phyloP scores from a whole-genome alignment of 805 yeast genomes.

The Hermanozyma aechmeae region DNA sequence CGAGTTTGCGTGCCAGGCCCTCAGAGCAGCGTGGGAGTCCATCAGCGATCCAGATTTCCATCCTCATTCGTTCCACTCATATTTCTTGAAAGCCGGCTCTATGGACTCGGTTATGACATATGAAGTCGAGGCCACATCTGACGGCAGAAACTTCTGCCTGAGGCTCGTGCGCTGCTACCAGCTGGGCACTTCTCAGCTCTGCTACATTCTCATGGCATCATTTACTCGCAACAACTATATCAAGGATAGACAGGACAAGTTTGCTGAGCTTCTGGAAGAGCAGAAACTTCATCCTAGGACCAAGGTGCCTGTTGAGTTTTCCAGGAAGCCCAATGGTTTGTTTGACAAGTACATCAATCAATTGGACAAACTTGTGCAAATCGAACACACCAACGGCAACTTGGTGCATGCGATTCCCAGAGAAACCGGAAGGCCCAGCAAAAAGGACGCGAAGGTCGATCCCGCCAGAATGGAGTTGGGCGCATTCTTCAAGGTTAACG shows the following conservation, averaged over 20 bases:
- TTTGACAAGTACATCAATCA: slow-evolving; percentile 10
- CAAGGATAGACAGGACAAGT: slow-evolving; percentile 3
- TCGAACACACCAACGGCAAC: slow-evolving; percentile 21
- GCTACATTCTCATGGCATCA: slow-evolving; percentile 14
- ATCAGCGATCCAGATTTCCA: slow-evolving; percentile 13
- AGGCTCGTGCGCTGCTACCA: slow-evolving; percentile 16
- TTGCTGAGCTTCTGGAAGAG: slow-evolving; percentile 6
- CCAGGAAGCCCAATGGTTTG: slow-evolving; percentile 12
- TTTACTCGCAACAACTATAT: slow-evolving; percentile 15
- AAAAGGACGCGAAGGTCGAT: slow-evolving; percentile 9
- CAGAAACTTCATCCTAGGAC: slow-evolving; percentile 7
- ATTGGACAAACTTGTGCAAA: slow-evolving; percentile 5
- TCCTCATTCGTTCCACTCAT: slow-evolving; percentile 19
- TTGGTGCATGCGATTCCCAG: slow-evolving; percentile 18
- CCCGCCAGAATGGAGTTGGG: slow-evolving; percentile 17
- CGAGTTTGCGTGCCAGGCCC: slow-evolving; percentile 16
- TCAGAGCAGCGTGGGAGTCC: slow-evolving; percentile 20
- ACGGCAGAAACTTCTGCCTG: slow-evolving; percentile 17
- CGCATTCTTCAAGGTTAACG: slow-evolving; percentile 20
- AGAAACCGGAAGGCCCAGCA: too few relatives aligned
- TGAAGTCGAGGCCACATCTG: slow-evolving; percentile 13
- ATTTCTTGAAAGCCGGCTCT: slow-evolving; percentile 19
- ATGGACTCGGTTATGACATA: slow-evolving; percentile 14
- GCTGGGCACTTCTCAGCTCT: slow-evolving; percentile 9
- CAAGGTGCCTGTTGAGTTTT: slow-evolving; percentile 13